Percentiles rank a stretch among this genome's conserved stretches.
Evolutionary conservation across 2,329 filamentous ascomycete genomes (phyloP).

Genomic region (Neonectria neomacrospora): DNA sequence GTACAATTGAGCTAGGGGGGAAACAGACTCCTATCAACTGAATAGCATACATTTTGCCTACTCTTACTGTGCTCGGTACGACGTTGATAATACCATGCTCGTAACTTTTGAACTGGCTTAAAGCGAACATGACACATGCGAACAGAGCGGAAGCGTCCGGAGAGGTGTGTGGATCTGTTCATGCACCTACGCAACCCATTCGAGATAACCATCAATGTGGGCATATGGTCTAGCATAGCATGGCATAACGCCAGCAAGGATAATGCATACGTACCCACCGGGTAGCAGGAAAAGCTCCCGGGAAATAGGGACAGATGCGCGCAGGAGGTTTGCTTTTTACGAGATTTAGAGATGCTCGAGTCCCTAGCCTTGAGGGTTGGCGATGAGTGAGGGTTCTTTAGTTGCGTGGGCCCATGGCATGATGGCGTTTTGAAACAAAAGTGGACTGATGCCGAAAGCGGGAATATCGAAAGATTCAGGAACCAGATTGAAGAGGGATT

Average conservation of each 20-base stretch:
- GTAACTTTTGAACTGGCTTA: neutral
- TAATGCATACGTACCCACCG: conserved; percentile 16
- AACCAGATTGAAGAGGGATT: neutral
- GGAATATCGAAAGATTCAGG: neutral
- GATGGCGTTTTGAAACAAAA: conserved; percentile 5
- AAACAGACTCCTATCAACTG: conserved; percentile 23
- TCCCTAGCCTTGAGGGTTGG: conserved; percentile 3
- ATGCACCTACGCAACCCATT: conserved; percentile 19
- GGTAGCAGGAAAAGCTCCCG: conserved; percentile 17
- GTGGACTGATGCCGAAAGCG: conserved; percentile 8
- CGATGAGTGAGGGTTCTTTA: neutral
- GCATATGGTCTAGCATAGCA: neutral
- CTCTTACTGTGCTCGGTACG: neutral
- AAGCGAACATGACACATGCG: neutral
- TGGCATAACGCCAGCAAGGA: conserved; percentile 20
- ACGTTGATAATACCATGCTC: neutral
- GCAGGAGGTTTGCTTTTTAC: neutral
- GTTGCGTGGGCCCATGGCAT: conserved; percentile 14
- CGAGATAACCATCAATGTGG: conserved; percentile 8
- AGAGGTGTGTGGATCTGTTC: conserved; percentile 22
- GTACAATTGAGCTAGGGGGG: conserved; percentile 36
- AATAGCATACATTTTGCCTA: neutral
- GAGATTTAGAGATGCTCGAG: neutral
- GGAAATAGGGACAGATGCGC: conserved; percentile 18
- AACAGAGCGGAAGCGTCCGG: conserved; percentile 7